Evolutionary conservation across 331 rosid species (phyloP).

Genomic region (Quercus tomentella): DNA sequence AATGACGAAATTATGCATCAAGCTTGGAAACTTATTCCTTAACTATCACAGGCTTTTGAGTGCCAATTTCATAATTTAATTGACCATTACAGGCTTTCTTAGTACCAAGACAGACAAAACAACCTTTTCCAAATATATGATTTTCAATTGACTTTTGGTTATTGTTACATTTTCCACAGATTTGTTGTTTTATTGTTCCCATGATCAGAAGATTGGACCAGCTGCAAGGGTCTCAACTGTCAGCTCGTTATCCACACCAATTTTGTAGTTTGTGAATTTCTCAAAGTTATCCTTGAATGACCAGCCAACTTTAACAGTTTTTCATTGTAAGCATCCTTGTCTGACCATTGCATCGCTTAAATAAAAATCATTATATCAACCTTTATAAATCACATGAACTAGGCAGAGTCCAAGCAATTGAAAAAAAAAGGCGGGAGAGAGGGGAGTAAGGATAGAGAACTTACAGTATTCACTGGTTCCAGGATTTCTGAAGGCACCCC

Average conservation of each 20-base stretch:
- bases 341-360: slow-evolving; percentile 52
- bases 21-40: slow-evolving; percentile 67
- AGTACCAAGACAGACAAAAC: too few species aligned
- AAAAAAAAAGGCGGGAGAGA: neutral
- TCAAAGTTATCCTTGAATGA: slow-evolving; percentile 70
- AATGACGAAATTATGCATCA: slow-evolving; percentile 49
- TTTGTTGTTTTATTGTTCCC: too few species aligned
- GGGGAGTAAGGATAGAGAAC: slow-evolving; percentile 14
- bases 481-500: slow-evolving; percentile 83
- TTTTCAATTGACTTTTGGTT: too few species aligned
- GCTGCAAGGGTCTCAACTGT: slow-evolving; percentile 72
- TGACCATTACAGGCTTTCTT: too few species aligned
- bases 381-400: neutral
- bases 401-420: neutral
- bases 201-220: slow-evolving; percentile 34
- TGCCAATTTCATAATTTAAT: neutral
- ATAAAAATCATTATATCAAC: neutral
- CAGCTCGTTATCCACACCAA: slow-evolving; percentile 55
- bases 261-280: slow-evolving; percentile 61
- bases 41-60: slow-evolving; percentile 2
- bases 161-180: too few species aligned
- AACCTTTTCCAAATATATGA: too few species aligned
- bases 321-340: slow-evolving; percentile 52
- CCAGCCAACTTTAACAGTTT: slow-evolving; percentile 58
- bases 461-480: slow-evolving; percentile 75